Evolutionary conservation across 768 basidiomycete genomes (phyloP).

Genomic region (Suillus paluster): DNA sequence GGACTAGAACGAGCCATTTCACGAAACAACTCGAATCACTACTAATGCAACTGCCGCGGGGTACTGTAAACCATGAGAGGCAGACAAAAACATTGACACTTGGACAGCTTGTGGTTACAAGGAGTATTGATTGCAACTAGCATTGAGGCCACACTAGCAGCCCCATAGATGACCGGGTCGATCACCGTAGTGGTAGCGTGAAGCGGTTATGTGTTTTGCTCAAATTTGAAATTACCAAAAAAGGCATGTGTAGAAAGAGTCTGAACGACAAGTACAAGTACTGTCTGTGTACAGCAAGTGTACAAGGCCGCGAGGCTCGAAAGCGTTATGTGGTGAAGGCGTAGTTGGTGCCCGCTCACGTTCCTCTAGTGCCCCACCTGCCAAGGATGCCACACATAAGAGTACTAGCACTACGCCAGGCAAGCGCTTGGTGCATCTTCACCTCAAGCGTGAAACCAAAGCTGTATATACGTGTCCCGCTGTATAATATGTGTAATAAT

Average conservation of each 20-base stretch:
- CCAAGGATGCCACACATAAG: background rate
- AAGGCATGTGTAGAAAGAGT: background rate
- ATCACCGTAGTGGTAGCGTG: background rate
- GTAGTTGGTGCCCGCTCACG: background rate
- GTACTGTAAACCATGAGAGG: too few relatives aligned
- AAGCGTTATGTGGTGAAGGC: background rate
- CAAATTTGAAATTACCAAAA: background rate
- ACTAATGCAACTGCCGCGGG: background rate
- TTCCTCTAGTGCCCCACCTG: background rate
- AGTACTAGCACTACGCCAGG: too few relatives aligned
- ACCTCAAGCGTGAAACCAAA: too few relatives aligned
- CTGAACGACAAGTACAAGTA: background rate
- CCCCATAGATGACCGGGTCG: background rate
- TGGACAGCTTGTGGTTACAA: background rate
- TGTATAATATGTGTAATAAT: too few relatives aligned
- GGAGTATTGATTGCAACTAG: background rate
- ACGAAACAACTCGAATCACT: background rate
- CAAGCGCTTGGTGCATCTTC: background rate
- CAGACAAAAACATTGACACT: background rate
- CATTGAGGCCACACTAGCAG: background rate
- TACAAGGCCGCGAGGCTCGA: background rate
- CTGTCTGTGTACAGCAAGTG: background rate
- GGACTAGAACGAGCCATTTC: background rate
- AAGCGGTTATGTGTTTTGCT: background rate
- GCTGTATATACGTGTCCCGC: too few relatives aligned